Evolutionary conservation across 176 grass and related monocot genomes (phyloP).

Genomic region (Oryza coarctata): DNA sequence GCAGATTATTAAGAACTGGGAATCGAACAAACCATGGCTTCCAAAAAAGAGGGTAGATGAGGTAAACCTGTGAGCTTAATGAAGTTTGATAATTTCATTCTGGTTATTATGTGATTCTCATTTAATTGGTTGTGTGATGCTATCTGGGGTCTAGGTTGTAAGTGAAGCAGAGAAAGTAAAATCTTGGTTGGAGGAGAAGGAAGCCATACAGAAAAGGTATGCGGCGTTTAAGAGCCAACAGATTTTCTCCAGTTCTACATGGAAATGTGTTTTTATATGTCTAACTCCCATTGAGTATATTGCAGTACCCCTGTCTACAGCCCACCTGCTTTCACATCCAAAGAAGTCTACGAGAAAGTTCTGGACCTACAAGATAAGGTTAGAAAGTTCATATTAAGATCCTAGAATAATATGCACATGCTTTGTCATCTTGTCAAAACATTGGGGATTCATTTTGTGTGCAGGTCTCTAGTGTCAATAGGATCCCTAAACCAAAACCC

Average conservation of each 20-base stretch:
- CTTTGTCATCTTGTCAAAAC: neutral
- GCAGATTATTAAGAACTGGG: constrained; percentile 94
- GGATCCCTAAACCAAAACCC: constrained; percentile 95
- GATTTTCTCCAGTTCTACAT: neutral
- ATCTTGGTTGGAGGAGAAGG: constrained; percentile 86
- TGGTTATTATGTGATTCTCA: constrained; percentile 24
- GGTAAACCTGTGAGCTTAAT: constrained; percentile 43
- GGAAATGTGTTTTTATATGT: neutral
- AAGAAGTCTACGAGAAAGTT: constrained; percentile 73
- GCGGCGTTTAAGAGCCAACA: neutral
- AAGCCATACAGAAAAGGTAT: constrained; percentile 87
- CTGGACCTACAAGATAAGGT: constrained; percentile 82
- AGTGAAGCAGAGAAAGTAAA: constrained; percentile 82
- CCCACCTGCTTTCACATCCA: constrained; percentile 79
- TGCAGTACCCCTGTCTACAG: constrained; percentile 62
- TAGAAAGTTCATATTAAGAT: constrained; percentile 11
- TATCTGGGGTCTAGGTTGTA: constrained; percentile 53
- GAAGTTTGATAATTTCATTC: constrained; percentile 22
- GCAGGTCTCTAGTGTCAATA: constrained; percentile 82
- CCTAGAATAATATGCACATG: neutral
- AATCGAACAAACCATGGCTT: constrained; percentile 86
- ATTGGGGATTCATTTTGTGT: neutral
- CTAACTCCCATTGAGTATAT: constrained; percentile 18
- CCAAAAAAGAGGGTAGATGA: constrained; percentile 84
- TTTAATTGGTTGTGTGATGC: constrained; percentile 24